Conservation (phyloP, 768 basidiomycete genomes). For the Naematelia encephala region DNA sequence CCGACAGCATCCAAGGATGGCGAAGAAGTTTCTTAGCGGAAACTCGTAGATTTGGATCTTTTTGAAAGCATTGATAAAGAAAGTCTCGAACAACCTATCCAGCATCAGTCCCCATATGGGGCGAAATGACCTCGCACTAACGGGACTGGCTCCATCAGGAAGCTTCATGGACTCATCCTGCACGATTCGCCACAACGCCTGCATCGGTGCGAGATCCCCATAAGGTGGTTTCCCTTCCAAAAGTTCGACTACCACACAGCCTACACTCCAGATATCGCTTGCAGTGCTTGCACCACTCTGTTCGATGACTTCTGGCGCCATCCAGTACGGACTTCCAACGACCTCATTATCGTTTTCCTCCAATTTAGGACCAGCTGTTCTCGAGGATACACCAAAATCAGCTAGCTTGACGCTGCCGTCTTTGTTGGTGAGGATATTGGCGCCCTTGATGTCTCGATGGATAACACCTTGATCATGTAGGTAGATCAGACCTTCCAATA, state of each 20-base stretch:
- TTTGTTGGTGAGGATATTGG: constrained; percentile 97
- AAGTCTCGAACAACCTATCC: constrained; percentile 84
- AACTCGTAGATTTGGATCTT: constrained; percentile 90
- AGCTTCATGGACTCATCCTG: constrained; percentile 97
- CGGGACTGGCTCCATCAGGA: constrained; percentile 86
- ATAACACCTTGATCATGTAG: constrained; percentile 99
- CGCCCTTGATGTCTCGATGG: constrained; percentile 98
- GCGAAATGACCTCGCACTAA: constrained; percentile 26
- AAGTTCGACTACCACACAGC: constrained; percentile 96
- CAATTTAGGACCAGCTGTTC: constrained; percentile 65
- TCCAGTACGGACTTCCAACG: constrained; percentile 98
- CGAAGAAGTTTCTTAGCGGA: constrained; percentile 85
- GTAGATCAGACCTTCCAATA: constrained; percentile 90
- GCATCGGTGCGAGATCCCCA: constrained; percentile 95
- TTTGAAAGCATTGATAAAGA: constrained; percentile 95
- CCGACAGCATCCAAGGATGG: constrained; percentile 94
- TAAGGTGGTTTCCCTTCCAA: constrained; percentile 90
- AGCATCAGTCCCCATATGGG: not conserved
- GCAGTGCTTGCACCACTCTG: constrained; percentile 95
- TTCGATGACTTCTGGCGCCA: constrained; percentile 99
- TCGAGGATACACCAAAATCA: constrained; percentile 93
- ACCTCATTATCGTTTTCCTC: constrained; percentile 71
- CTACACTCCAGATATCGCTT: constrained; percentile 95
- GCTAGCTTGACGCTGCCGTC: constrained; percentile 98
- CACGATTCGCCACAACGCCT: constrained; percentile 95